These are phyloP conservation scores for Volvox reticuliferus DNA, from an alignment of 139 green algal genomes.

Conservation along the genomic window DNA sequence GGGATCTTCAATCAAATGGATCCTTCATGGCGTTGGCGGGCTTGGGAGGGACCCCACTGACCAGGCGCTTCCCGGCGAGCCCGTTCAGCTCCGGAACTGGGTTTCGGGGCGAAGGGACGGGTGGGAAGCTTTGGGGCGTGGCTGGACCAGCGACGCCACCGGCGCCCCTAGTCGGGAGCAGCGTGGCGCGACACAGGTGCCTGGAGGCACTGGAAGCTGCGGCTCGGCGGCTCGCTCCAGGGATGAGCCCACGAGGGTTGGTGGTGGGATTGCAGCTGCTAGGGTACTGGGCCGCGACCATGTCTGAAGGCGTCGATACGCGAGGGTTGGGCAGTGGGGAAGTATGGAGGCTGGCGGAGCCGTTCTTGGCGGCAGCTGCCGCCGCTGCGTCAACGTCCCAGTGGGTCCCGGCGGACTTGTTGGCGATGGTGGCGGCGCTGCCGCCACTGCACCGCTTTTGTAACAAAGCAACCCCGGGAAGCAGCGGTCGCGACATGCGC, in stretches of 20 bases:
- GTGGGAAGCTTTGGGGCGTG: background rate
- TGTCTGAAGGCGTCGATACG: background rate
- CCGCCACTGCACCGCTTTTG: background rate
- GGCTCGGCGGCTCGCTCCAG: background rate
- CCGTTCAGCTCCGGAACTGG: too few relatives aligned
- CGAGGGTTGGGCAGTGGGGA: background rate
- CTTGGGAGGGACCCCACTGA: background rate
- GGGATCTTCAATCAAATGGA: too few relatives aligned
- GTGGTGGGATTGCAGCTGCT: constrained; percentile 13
- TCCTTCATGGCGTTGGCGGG: too few relatives aligned
- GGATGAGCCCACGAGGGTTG: background rate
- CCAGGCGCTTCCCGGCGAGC: background rate
- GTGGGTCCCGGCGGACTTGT: background rate
- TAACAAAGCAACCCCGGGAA: background rate
- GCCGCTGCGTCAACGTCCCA: background rate
- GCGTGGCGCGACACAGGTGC: constrained; percentile 1
- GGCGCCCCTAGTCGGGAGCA: background rate
- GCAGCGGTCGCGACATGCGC: background rate
- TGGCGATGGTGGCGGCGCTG: background rate
- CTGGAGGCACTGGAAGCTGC: background rate
- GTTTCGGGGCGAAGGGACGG: too few relatives aligned
- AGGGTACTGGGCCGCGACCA: background rate
- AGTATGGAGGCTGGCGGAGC: constrained; percentile 8
- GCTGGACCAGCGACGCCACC: too few relatives aligned
- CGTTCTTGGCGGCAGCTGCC: background rate